A percentile compares a stretch with the other conserved stretches of the same genome.
Evolutionary conservation across 2,329 filamentous ascomycete genomes (phyloP).

Genomic region (Dryadomyces quercus-mongolicae): DNA sequence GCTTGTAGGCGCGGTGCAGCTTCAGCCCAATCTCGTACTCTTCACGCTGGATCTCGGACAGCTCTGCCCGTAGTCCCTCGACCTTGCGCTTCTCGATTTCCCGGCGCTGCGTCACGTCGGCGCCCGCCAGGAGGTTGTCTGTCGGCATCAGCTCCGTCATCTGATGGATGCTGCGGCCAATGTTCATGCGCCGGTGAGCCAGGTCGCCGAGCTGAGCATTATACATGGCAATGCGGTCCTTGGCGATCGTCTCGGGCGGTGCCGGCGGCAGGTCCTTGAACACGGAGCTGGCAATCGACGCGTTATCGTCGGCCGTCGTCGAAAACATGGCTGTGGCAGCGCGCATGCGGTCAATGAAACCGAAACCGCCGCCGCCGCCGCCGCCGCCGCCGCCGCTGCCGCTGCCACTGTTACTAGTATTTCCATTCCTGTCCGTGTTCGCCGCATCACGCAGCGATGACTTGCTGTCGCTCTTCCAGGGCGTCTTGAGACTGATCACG

Average conservation of each 20-base stretch:
- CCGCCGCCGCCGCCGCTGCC: too few species aligned
- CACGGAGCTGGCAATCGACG: slow-evolving; percentile 18
- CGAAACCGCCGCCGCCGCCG: too few species aligned
- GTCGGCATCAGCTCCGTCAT: slow-evolving; percentile 68
- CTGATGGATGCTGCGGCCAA: slow-evolving; percentile 60
- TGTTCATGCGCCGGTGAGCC: slow-evolving; percentile 55
- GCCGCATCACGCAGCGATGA: slow-evolving; percentile 8
- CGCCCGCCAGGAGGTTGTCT: slow-evolving; percentile 54
- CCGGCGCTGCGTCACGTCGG: slow-evolving; percentile 45
- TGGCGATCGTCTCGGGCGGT: slow-evolving; percentile 44
- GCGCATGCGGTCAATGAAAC: too few species aligned
- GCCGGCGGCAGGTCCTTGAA: slow-evolving; percentile 50
- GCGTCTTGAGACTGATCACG: slow-evolving; percentile 22
- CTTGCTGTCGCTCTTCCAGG: slow-evolving; percentile 16
- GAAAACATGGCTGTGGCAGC: too few species aligned
- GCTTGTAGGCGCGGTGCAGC: slow-evolving; percentile 62
- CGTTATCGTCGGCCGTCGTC: background rate
- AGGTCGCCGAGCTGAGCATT: slow-evolving; percentile 55
- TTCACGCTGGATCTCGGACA: slow-evolving; percentile 62
- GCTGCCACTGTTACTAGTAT: too few species aligned
- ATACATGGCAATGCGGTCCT: slow-evolving; percentile 54
- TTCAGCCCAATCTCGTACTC: slow-evolving; percentile 70
- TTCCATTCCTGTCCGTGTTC: slow-evolving; percentile 5
- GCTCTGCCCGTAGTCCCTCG: slow-evolving; percentile 49
- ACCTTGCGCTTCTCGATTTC: slow-evolving; percentile 53